Evolutionary conservation across 306 rosid genomes (phyloP), one percentile per base, ranked within the genome.

Genomic region (Prunus salicina): DNA sequence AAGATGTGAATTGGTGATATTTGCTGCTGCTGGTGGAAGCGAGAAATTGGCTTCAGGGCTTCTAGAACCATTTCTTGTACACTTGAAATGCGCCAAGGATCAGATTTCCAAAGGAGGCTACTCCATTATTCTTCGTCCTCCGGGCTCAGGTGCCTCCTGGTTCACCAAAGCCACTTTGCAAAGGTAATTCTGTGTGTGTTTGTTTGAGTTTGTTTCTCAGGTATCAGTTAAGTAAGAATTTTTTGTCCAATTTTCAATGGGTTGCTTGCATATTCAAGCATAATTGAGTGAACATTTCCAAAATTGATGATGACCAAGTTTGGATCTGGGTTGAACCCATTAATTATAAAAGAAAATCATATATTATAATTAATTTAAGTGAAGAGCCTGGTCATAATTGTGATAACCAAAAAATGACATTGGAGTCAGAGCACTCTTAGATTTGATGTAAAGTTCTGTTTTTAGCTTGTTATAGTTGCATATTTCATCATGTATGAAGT

Each of bases 71-170:
- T 96, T 96, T 85, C 83, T 96, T 62, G 75, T 80, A 43, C 99
- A 96, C 73, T 84, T 96, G 12, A 87, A 88, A 79, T 84, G 86
- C 60, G 99, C 99, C 8, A 84, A 87, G 75, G 99, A 96, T 88
- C 99, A 96, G 90, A 96, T 92, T 89, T 92, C 96, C 9, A 96
- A 93, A 85, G 99, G 98, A 70, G 99, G 99, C 12, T 96, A 96
- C 81, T 96, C 99, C 53, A 89, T 96, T 57, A 83, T 86, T 82
- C 90, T 96, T 64, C 88, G 89, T 68, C 90, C 99, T n/a, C 70
- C 85, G 5, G 78, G 53, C 77, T 66, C 82, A 16, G 78, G 74
- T 69, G 82, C 96, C 70, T 81, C 89, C 16, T 96, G 99, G 99
- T 96, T 96, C 89, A 92, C 99, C 83, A 96, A 92, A 88, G 96